Evolutionary conservation across 2,329 filamentous ascomycete genomes (phyloP).

Genomic region (Teratosphaeriaceae sp.): DNA sequence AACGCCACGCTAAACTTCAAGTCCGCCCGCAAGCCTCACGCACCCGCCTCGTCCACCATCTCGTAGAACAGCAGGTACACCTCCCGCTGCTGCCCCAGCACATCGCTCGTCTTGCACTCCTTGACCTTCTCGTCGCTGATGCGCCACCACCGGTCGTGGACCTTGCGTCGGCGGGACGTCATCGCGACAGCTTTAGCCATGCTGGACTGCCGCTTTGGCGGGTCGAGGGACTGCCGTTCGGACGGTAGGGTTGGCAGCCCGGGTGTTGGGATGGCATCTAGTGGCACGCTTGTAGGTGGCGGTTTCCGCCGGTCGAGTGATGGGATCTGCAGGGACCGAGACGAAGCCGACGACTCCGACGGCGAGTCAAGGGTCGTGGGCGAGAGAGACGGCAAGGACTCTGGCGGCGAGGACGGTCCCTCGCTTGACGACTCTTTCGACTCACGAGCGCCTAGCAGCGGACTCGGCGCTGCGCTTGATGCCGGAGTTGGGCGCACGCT

Average conservation of each 20-base stretch:
- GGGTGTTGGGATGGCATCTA: constrained; percentile 22
- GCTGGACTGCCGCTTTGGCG: constrained; percentile 6
- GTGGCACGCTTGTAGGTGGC: constrained; percentile 16
- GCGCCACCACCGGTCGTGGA: constrained; percentile 83
- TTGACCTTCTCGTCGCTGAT: constrained; percentile 97
- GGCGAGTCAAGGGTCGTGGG: constrained; percentile 10
- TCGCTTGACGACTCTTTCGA: constrained; percentile 3
- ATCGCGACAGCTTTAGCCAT: constrained; percentile 36
- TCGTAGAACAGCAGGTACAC: constrained; percentile 97
- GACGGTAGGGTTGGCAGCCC: constrained; percentile 20
- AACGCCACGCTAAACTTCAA: constrained; percentile 5
- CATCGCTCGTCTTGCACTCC: constrained; percentile 86
- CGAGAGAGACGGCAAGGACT: constrained; percentile 1
- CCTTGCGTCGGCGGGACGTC: constrained; percentile 39
- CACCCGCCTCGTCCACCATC: constrained; percentile 47
- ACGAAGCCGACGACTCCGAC: constrained; percentile 17
- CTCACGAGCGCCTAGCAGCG: constrained; percentile 26
- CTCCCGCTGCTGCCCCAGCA: constrained; percentile 88
- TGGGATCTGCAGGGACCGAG: constrained; percentile 10
- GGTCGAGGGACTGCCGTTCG: constrained; percentile 4
- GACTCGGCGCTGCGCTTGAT: constrained; percentile 35
- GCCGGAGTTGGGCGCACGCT: constrained; percentile 45
- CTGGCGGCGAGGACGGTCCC: neutral
- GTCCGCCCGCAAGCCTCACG: neutral
- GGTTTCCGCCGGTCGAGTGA: constrained; percentile 6